Percentiles rank a stretch among this genome's conserved stretches.
Conservation (phyloP, 139 green algal species). For the Micractinium sp. region DNA sequence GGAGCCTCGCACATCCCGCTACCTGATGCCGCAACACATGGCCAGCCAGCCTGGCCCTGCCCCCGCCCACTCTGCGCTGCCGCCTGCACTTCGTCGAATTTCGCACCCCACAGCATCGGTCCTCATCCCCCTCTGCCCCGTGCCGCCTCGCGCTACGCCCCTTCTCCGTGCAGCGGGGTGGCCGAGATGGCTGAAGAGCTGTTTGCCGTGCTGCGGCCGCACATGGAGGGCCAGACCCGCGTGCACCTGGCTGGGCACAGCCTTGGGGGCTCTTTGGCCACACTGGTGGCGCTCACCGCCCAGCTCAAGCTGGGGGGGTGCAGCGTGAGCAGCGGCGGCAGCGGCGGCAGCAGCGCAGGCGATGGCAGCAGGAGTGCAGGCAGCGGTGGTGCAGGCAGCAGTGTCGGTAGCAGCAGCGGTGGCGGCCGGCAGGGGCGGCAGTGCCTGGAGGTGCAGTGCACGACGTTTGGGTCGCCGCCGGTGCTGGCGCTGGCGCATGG, state of each 20-base stretch:
- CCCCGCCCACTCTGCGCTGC: too few species aligned
- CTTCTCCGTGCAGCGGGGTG: conserved; percentile 33
- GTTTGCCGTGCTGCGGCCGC: conserved; percentile 9
- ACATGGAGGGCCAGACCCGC: neutral
- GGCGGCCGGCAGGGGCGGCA: neutral
- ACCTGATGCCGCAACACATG: too few species aligned
- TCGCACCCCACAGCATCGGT: too few species aligned
- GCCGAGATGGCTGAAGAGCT: conserved; percentile 39
- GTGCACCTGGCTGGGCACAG: conserved; percentile 66
- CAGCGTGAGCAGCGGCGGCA: conserved; percentile 23
- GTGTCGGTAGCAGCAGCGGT: neutral
- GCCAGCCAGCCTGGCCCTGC: too few species aligned
- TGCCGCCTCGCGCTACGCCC: too few species aligned
- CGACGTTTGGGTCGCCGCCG: conserved; percentile 71
- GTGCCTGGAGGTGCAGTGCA: neutral
- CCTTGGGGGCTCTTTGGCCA: conserved; percentile 63
- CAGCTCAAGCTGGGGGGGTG: conserved; percentile 26
- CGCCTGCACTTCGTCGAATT: too few species aligned
- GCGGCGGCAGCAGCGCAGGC: neutral
- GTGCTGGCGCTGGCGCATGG: conserved; percentile 56
- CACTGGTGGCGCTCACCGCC: conserved; percentile 43
- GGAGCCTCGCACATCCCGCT: too few species aligned
- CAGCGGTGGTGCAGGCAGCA: neutral
- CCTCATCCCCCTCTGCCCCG: too few species aligned
- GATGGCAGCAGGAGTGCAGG: too few species aligned